These are phyloP conservation scores for Prototheca cutis DNA, from an alignment of 163 green algal species.

Conservation along the genomic window DNA sequence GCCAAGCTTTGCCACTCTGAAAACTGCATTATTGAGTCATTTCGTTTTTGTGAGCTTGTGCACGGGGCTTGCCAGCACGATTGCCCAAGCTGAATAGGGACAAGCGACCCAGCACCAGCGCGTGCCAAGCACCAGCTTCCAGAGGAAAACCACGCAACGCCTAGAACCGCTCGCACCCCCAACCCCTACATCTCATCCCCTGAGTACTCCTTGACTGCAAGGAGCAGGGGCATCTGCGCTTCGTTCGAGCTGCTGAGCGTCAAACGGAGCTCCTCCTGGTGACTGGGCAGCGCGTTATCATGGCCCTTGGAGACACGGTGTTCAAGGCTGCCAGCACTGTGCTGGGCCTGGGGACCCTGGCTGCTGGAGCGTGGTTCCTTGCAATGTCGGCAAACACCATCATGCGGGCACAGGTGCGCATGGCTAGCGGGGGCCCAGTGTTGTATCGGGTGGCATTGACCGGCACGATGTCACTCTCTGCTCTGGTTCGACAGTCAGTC, in stretches of 20 bases:
- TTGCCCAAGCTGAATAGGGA: too few relatives aligned
- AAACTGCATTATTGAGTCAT: too few relatives aligned
- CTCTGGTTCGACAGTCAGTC: too few relatives aligned
- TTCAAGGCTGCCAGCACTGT: constrained; percentile 15
- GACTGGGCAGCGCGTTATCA: neutral
- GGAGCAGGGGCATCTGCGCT: too few relatives aligned
- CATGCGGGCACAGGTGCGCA: neutral
- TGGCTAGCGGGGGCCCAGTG: neutral
- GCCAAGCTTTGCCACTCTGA: too few relatives aligned
- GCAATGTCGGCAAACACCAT: neutral
- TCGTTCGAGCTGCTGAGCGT: neutral
- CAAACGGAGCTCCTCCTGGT: neutral
- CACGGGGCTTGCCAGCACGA: too few relatives aligned
- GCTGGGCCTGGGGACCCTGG: constrained; percentile 4
- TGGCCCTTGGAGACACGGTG: constrained; percentile 7
- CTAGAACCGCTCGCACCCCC: neutral
- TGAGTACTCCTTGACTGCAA: neutral
- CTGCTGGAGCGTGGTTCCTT: constrained; percentile 5
- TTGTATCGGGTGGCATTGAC: too few relatives aligned
- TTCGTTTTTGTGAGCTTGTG: too few relatives aligned
- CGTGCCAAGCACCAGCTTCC: too few relatives aligned
- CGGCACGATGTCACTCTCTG: too few relatives aligned
- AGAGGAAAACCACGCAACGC: neutral
- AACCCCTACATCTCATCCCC: neutral
- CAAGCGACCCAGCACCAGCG: too few relatives aligned